phyloP scores from a whole-genome alignment of 202 grass and related monocot genomes.

The Digitaria exilis region DNA sequence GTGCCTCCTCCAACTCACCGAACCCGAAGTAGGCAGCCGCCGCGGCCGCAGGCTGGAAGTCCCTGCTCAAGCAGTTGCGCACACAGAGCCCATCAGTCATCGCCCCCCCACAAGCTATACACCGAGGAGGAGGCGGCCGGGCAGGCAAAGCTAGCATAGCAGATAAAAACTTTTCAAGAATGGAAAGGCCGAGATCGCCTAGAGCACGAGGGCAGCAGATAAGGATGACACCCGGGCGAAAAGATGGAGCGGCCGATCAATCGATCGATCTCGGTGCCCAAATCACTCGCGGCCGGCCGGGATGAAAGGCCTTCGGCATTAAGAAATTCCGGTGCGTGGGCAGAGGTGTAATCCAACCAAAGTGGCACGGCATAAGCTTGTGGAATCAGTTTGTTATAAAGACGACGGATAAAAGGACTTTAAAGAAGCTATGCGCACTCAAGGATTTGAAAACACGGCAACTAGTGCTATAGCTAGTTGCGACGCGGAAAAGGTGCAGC shows the following conservation, averaged over 20 bases:
- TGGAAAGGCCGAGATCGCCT: slow-evolving; percentile 43
- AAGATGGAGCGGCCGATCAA: slow-evolving; percentile 27
- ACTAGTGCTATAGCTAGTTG: slow-evolving; percentile 24
- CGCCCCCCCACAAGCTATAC: slow-evolving; percentile 26
- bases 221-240: slow-evolving; percentile 62
- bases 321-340: slow-evolving; percentile 62
- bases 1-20: slow-evolving; percentile 91
- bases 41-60: slow-evolving; percentile 70
- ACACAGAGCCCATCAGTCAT: slow-evolving; percentile 54
- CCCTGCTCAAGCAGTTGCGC: slow-evolving; percentile 68
- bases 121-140: slow-evolving; percentile 18
- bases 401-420: slow-evolving; percentile 63
- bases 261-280: slow-evolving; percentile 38
- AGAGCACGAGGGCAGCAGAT: slow-evolving; percentile 56
- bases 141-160: not conserved
- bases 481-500: slow-evolving; percentile 27
- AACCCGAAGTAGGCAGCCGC: slow-evolving; percentile 80
- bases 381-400: slow-evolving; percentile 73
- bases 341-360: slow-evolving; percentile 84
- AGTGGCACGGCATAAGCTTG: slow-evolving; percentile 45
- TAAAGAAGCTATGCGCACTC: slow-evolving; percentile 62
- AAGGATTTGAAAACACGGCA: slow-evolving; percentile 54
- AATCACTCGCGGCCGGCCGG: slow-evolving; percentile 42
- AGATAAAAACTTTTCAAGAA: slow-evolving; percentile 53
- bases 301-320: slow-evolving; percentile 47